These are phyloP conservation scores for Nasturtium officinale DNA, from an alignment of 345 rosid species.

Conservation along the genomic window DNA sequence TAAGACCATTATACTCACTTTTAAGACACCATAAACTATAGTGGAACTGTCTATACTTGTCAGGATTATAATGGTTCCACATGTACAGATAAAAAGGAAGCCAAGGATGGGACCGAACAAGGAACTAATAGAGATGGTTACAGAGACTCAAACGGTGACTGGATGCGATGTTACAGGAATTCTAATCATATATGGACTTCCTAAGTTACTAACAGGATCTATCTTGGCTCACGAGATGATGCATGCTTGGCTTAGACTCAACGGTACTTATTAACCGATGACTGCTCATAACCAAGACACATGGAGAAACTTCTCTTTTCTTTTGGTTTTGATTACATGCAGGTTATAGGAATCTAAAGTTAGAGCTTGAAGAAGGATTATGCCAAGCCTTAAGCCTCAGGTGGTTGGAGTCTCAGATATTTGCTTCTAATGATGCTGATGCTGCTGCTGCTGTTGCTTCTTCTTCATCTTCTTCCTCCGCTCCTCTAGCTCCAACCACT, in stretches of 20 bases:
- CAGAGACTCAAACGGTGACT: conserved; percentile 66
- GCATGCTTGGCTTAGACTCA: conserved; percentile 94
- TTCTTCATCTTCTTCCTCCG: conserved; percentile 35
- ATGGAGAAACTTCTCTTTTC: too few species aligned
- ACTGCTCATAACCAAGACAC: too few species aligned
- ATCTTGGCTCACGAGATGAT: conserved; percentile 96
- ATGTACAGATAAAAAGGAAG: conserved; percentile 37
- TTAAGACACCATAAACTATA: too few species aligned
- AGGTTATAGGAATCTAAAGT: conserved; percentile 38
- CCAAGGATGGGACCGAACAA: conserved; percentile 62
- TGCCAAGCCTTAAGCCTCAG: conserved; percentile 81
- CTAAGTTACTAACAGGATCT: conserved; percentile 82
- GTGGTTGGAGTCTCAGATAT: conserved; percentile 87
- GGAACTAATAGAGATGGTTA: conserved; percentile 52
- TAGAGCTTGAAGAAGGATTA: conserved; percentile 90
- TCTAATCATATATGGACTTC: conserved; percentile 87
- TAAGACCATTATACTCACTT: conserved; percentile 36
- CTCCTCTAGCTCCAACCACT: conserved; percentile 36
- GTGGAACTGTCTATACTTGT: too few species aligned
- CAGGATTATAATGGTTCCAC: too few species aligned
- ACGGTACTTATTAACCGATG: too few species aligned
- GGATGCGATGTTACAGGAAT: conserved; percentile 84
- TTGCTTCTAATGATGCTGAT: conserved; percentile 46
- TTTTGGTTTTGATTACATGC: too few species aligned
- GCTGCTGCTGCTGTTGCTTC: conserved; percentile 2